Base-by-base conservation (phyloP, 2,329 filamentous ascomycete species). In the Elsinoe necatrix region DNA sequence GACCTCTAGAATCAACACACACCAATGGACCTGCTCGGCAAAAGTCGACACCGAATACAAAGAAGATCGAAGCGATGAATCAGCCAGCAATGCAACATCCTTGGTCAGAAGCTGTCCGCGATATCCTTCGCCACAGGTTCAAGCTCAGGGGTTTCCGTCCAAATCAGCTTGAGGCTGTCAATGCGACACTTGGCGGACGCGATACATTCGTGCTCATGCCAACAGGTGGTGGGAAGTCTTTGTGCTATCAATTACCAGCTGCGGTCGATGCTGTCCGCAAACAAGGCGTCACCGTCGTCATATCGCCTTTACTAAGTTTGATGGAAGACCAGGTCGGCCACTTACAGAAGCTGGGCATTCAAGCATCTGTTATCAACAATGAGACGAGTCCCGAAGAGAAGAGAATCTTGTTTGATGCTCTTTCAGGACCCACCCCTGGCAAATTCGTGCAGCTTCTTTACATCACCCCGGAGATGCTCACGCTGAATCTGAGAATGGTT, bases 161-260 rank as follows among this genome's bases (percentile, higher is more conserved):
- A 55, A 93, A 96, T 67, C 93, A 98, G 67, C 78, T 97, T 1
- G 89, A 97, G 70, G 91, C 93, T 12, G 96, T 98, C 69, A 97
- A 98, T 69, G 86, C 91, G 1, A 97, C 93, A 0, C 75, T 98
- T 45, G 78, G 76, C 27, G 93, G 92, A 2, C 84, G 92, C 61
- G 92, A 98, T 71, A 86, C 87, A 0, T 98, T 98, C 68, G 87
- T 98, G 14, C 77, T 98, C 37, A 98, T 98, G 93, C 93, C 95
- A 1, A 98, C 93, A 0, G 93, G 93, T 55, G 93, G 93, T 59
- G 93, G 93, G 41, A 98, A 98, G 68, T 97, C 92, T 1, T 77
- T 98, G 1, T 97, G 93, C 69, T 98, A 98, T 68, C 95, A 98
- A 69, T 75, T 98, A 11, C 95, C 93, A 12, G 89, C 93, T 1